Percentiles rank a stretch among this genome's conserved stretches.
phyloP scores from a whole-genome alignment of 176 grass and related monocot species.

The Triticum timopheevii region DNA sequence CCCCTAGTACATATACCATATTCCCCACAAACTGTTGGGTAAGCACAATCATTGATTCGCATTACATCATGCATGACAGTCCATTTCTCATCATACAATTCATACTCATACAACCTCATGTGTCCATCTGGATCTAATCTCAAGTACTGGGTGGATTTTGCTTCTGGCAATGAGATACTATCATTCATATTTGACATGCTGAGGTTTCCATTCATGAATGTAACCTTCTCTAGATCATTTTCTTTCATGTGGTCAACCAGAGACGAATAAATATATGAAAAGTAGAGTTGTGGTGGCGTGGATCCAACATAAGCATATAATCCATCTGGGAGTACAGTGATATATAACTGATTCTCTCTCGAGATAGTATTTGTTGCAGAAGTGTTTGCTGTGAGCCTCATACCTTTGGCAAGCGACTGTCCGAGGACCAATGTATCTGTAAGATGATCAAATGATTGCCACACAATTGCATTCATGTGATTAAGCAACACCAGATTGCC shows the following conservation, averaged over 20 bases:
- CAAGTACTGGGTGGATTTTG: neutral
- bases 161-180: neutral
- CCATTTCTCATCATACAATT: neutral
- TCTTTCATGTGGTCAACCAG: neutral
- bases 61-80: neutral
- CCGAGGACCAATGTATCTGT: neutral
- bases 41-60: neutral
- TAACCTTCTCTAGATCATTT: neutral
- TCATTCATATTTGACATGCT: neutral
- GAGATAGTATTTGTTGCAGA: neutral
- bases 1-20: neutral
- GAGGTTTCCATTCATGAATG: neutral
- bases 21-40: neutral
- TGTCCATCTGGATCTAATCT: neutral
- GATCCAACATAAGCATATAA: neutral
- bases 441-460: neutral
- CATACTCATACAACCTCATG: neutral
- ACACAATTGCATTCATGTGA: neutral
- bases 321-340: neutral
- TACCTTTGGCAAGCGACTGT: neutral
- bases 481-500: neutral
- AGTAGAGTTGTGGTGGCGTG: neutral
- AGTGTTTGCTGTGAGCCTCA: neutral
- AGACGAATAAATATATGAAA: neutral
- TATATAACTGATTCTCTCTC: neutral